phyloP scores from a whole-genome alignment of 768 basidiomycete species.

The Macrolepiota dolichaula region DNA sequence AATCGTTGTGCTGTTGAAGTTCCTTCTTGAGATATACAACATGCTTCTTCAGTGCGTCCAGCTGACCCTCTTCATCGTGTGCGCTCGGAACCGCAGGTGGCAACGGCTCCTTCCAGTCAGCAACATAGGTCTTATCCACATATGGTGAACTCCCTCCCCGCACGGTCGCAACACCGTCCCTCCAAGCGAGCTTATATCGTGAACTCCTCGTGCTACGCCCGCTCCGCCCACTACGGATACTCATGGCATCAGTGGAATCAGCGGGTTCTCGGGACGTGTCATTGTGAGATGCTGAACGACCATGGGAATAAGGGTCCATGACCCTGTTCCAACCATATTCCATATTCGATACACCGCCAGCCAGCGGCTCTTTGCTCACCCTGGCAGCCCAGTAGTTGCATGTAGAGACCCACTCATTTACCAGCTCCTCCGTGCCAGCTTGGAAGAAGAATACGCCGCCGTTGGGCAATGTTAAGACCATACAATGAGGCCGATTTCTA shows the following conservation, averaged over 20 bases:
- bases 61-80: conserved; percentile 90
- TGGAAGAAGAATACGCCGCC: conserved; percentile 98
- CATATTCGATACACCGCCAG: conserved; percentile 98
- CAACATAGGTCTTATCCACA: conserved; percentile 73
- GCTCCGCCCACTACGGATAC: conserved; percentile 53
- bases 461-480: conserved; percentile 85
- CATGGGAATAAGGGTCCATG: conserved; percentile 46
- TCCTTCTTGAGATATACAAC: conserved; percentile 73
- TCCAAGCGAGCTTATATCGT: conserved; percentile 56
- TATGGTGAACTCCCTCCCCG: conserved; percentile 69
- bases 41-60: conserved; percentile 87
- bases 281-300: conserved; percentile 55
- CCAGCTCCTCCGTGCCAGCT: conserved; percentile 97
- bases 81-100: conserved; percentile 79
- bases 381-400: conserved; percentile 99
- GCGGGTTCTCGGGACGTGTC: conserved; percentile 39
- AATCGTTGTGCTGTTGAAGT: conserved; percentile 76
- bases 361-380: conserved; percentile 90
- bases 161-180: conserved; percentile 62
- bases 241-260: conserved; percentile 61
- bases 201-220: conserved; percentile 66
- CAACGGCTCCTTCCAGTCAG: conserved; percentile 93
- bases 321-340: conserved; percentile 97
- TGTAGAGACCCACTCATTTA: conserved; percentile 97
- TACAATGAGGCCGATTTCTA: conserved; percentile 86